Conservation (phyloP, 306 rosid species). For the Rubus parviflorus region DNA sequence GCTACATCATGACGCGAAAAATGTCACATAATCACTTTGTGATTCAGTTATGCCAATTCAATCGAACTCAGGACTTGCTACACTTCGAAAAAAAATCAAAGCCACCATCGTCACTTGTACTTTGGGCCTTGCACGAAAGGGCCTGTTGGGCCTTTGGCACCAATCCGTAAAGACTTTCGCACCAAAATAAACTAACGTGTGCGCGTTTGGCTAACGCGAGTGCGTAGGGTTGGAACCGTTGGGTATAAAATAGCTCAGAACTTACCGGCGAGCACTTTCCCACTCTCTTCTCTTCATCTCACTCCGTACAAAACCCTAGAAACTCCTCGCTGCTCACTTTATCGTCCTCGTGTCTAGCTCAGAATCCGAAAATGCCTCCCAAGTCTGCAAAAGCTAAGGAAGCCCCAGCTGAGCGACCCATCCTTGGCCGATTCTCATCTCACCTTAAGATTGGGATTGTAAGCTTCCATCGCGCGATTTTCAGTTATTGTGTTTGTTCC, state of each 20-base stretch:
- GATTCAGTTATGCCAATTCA: no score
- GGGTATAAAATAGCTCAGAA: constrained; percentile 13
- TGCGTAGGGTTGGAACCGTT: constrained; percentile 12
- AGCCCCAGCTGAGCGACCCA: constrained; percentile 76
- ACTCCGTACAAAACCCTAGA: constrained; percentile 21
- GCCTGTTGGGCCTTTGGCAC: no score
- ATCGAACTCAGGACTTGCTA: no score
- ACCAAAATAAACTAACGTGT: no score
- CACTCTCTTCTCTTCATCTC: not conserved
- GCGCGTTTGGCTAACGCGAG: not conserved
- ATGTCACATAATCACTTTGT: no score
- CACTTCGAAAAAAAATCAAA: no score
- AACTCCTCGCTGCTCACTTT: not conserved
- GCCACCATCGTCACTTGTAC: no score
- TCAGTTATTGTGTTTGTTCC: not conserved
- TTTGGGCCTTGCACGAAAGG: no score
- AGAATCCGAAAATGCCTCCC: constrained; percentile 65
- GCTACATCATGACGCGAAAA: no score
- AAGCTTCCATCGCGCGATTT: constrained; percentile 14
- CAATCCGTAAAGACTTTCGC: no score
- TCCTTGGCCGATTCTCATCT: constrained; percentile 89
- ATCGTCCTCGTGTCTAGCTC: not conserved
- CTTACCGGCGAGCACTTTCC: not conserved
- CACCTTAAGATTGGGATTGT: constrained; percentile 95
- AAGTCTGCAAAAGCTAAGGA: constrained; percentile 86